These are phyloP conservation scores for Imleria badia DNA, from an alignment of 768 basidiomycete species.

Conservation along the genomic window DNA sequence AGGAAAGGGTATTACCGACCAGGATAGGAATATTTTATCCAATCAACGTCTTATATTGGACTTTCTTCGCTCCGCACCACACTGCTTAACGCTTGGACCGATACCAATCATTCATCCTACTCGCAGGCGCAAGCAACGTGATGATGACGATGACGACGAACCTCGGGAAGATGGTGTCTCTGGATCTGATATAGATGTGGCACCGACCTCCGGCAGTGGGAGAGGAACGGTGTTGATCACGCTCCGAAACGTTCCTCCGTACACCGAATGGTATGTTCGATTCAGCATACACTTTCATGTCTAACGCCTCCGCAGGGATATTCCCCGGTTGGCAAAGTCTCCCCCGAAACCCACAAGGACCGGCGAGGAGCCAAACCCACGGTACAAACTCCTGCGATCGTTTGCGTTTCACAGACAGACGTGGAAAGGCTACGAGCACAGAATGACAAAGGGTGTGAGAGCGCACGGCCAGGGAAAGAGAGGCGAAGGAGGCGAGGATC, in stretches of 20 bases:
- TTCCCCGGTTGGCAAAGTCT: constrained; percentile 72
- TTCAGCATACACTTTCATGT: constrained; percentile 7
- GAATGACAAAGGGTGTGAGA: constrained; percentile 90
- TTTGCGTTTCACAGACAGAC: constrained; percentile 68
- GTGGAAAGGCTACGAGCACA: constrained; percentile 88
- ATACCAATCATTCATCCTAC: constrained; percentile 42
- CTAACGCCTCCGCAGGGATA: constrained; percentile 50
- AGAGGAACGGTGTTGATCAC: constrained; percentile 86
- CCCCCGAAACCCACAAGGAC: constrained; percentile 55
- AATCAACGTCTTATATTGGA: constrained; percentile 84
- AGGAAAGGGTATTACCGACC: constrained; percentile 91
- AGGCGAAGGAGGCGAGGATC: constrained; percentile 72
- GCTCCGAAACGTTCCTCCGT: constrained; percentile 81
- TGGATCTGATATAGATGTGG: constrained; percentile 15
- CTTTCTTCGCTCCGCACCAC: constrained; percentile 74
- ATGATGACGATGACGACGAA: constrained; percentile 44
- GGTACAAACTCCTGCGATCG: constrained; percentile 70
- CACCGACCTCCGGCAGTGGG: neutral
- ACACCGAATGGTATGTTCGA: constrained; percentile 72
- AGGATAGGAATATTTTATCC: constrained; percentile 87
- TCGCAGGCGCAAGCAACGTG: constrained; percentile 45
- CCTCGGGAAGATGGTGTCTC: constrained; percentile 26
- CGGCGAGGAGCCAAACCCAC: constrained; percentile 56
- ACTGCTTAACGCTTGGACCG: constrained; percentile 57
- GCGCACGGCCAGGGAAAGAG: constrained; percentile 64